Evolutionary conservation across 2,329 filamentous ascomycete genomes (phyloP).

Genomic region (Metarhizium guizhouense): DNA sequence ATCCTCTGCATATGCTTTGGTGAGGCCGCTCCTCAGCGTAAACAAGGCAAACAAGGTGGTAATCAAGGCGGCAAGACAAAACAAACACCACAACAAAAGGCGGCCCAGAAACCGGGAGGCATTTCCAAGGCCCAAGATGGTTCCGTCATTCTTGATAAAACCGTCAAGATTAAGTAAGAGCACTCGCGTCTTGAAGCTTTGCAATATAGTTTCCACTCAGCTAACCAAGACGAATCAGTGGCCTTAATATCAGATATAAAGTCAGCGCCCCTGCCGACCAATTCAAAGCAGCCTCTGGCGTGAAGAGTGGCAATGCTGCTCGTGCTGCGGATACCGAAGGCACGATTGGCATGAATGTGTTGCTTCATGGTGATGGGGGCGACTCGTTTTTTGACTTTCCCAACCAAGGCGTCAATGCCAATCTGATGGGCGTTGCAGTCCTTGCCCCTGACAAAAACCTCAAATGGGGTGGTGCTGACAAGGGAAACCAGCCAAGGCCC

Average conservation of each 20-base stretch:
- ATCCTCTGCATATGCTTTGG: too few relatives aligned
- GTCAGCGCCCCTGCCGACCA: constrained; percentile 44
- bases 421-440: constrained; percentile 42
- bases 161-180: too few relatives aligned
- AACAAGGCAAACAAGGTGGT: too few relatives aligned
- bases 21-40: too few relatives aligned
- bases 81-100: too few relatives aligned
- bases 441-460: constrained; percentile 45
- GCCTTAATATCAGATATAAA: constrained; percentile 40
- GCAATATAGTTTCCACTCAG: too few relatives aligned
- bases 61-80: too few relatives aligned
- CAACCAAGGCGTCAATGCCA: constrained; percentile 41
- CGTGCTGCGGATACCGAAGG: constrained; percentile 19
- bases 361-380: constrained; percentile 51
- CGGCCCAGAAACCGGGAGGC: too few relatives aligned
- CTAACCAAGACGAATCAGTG: too few relatives aligned
- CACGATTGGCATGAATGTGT: constrained; percentile 42
- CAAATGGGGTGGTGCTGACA: constrained; percentile 48
- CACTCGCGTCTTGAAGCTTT: too few relatives aligned
- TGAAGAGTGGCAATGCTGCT: constrained; percentile 22
- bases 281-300: constrained; percentile 40
- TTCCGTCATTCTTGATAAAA: too few relatives aligned
- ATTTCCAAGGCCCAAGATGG: too few relatives aligned
- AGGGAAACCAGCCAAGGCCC: constrained; percentile 37
- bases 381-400: constrained; percentile 51